Base-by-base conservation (phyloP, 805 yeast species). In the Wickerhamiella cacticola region DNA sequence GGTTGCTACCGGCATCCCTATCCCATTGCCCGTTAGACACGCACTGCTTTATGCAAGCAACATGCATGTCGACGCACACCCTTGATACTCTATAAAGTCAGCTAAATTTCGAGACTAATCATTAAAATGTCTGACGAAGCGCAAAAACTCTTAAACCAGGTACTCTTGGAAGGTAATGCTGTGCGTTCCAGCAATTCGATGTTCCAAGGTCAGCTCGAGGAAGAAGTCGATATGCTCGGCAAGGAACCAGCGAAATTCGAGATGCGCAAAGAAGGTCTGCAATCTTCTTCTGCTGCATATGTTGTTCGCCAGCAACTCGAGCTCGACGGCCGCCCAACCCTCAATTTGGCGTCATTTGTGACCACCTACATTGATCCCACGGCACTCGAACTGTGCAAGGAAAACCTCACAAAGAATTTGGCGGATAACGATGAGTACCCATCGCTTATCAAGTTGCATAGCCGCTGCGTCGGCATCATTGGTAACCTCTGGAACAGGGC, bases 391-490 rank as follows among this genome's bases (percentile, higher is more conserved):
- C 71, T 87, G 55, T 73, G 80, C 48, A 41, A 62, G 22, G 88
- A 83, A 62, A 87, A 87, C 63, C 57, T 86, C 51, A 79, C 83
- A 55, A 87, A 88, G 70, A 87, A 87, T 64, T 69, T 87, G 58
- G 95, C 96, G 7, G 96, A 87, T 64, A 80, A 81, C 56, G 96
- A 88, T 62, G 96, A 87, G 69, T 87, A 87, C 63, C 96, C 96
- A 8, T 81, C 87, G 42, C 63, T 87, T 62, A 69, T 83, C 57
- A 89, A 81, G 50, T 60, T 84, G 51, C 94, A 88, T 52, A 73
- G 80, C 52, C 75, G 96, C 55, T 86, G 95, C 65, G 75, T 87
- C 50, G 75, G 86, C 21, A 87, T 87, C 56, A 61, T 87, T 52
- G 78, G 86, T 9, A 74, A 80, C 58, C 63, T 87, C 57, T 87